These are phyloP conservation scores for Stemphylium beticola DNA, from an alignment of 2,329 filamentous ascomycete species.

Conservation along the genomic window DNA sequence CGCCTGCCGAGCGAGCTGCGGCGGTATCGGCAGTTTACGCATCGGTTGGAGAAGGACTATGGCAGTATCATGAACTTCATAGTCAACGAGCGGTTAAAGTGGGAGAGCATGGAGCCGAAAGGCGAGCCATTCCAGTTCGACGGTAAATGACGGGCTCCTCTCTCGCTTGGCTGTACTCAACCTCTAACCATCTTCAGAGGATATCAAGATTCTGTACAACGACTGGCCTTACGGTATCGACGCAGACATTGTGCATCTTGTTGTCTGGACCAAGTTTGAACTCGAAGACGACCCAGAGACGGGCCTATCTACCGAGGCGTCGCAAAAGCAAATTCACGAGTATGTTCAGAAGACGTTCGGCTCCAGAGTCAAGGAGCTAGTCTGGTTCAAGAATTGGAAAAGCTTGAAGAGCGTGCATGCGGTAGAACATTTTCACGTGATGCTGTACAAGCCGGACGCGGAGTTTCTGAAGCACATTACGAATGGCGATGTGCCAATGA, in stretches of 20 bases:
- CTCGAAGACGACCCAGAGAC: conserved; percentile 71
- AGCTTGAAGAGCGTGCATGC: conserved; percentile 83
- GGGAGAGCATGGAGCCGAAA: conserved; percentile 60
- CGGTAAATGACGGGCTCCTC: conserved; percentile 3
- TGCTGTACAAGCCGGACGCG: conserved; percentile 79
- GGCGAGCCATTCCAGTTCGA: conserved; percentile 52
- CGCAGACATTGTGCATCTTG: conserved; percentile 76
- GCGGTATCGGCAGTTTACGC: conserved; percentile 75
- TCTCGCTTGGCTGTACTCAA: neutral
- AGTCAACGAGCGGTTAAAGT: conserved; percentile 70
- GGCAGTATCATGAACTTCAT: conserved; percentile 83
- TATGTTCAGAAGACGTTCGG: conserved; percentile 75
- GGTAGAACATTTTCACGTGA: conserved; percentile 93
- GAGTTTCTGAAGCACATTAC: conserved; percentile 75
- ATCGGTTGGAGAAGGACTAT: conserved; percentile 67
- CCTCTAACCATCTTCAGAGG: conserved; percentile 50
- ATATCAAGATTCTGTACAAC: conserved; percentile 80
- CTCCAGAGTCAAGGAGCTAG: conserved; percentile 56
- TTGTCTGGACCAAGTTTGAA: conserved; percentile 91
- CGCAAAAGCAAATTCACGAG: conserved; percentile 69
- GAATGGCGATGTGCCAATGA: conserved; percentile 72
- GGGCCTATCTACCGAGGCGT: conserved; percentile 70
- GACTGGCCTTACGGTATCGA: conserved; percentile 96
- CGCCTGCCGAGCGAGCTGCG: conserved; percentile 77
- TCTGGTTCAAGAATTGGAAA: conserved; percentile 94